Evolutionary conservation across 1,284 basidiomycete species (phyloP).

Genomic region (Cutaneotrichosporon cavernicola): DNA sequence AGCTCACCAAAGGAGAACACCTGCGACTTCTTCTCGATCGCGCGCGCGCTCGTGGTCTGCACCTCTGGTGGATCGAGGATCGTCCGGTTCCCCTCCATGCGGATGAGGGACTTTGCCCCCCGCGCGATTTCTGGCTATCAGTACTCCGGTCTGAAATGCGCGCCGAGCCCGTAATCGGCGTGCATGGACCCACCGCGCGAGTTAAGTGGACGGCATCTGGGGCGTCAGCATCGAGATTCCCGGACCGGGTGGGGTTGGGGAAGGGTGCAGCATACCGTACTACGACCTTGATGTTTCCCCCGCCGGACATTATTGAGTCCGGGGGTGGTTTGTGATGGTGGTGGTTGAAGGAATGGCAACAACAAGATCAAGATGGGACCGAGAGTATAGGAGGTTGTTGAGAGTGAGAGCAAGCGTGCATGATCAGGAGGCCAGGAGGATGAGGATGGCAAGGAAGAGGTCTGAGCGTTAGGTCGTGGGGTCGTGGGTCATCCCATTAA

Average conservation of each 20-base stretch:
- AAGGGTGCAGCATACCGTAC: slow-evolving; percentile 57
- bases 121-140: slow-evolving; percentile 71
- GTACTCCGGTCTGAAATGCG: background rate
- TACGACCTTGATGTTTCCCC: slow-evolving; percentile 85
- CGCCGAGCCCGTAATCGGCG: background rate
- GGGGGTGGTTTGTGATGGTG: background rate
- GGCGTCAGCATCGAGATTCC: slow-evolving; percentile 21
- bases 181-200: slow-evolving; percentile 66
- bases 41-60: slow-evolving; percentile 55
- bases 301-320: slow-evolving; percentile 55
- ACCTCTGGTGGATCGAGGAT: slow-evolving; percentile 80
- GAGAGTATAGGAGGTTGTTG: background rate
- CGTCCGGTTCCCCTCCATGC: slow-evolving; percentile 89
- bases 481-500: too few species aligned
- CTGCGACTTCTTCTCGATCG: slow-evolving; percentile 83
- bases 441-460: background rate
- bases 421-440: background rate
- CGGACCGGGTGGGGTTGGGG: background rate
- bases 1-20: slow-evolving; percentile 69
- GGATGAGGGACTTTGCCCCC: slow-evolving; percentile 85
- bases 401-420: background rate
- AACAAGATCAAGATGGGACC: slow-evolving; percentile 3
- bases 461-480: background rate
- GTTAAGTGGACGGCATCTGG: slow-evolving; percentile 88
- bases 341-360: slow-evolving; percentile 1